Conservation (phyloP, 2,329 filamentous ascomycete genomes). For the Xylariomycetidae sp. region DNA sequence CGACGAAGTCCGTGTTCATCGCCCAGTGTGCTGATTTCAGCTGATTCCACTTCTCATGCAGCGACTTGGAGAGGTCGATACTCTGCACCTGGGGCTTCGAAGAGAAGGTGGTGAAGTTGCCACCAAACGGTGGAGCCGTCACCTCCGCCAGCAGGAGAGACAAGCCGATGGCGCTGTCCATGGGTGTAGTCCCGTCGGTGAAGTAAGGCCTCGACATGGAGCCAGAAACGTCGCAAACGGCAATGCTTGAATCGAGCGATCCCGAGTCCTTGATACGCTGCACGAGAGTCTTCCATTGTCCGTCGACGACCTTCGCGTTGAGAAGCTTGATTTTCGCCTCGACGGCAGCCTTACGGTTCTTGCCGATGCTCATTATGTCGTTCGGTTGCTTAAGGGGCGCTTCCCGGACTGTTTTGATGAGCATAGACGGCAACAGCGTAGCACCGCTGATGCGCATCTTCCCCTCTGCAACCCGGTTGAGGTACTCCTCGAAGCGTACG, state of each 20-base stretch:
- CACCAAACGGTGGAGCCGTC: constrained; percentile 47
- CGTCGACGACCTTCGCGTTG: constrained; percentile 35
- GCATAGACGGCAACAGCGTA: constrained; percentile 45
- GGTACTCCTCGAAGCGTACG: constrained; percentile 44
- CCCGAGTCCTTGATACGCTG: constrained; percentile 53
- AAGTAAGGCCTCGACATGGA: constrained; percentile 42
- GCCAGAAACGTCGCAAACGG: constrained; percentile 53
- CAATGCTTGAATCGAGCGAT: constrained; percentile 46
- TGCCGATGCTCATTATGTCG: no score
- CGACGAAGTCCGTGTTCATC: constrained; percentile 46
- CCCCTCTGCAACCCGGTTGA: constrained; percentile 43
- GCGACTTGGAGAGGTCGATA: constrained; percentile 31
- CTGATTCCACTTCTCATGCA: constrained; percentile 36
- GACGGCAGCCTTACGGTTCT: constrained; percentile 16
- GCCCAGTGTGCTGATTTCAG: constrained; percentile 33
- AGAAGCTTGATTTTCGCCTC: constrained; percentile 27
- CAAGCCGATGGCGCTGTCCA: constrained; percentile 52
- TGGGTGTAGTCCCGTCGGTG: constrained; percentile 40
- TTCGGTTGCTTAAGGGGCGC: no score
- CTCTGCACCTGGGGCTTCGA: constrained; percentile 33
- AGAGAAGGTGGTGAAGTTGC: constrained; percentile 52
- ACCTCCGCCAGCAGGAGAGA: constrained; percentile 52
- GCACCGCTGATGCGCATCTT: constrained; percentile 50
- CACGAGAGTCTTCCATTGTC: constrained; percentile 55
- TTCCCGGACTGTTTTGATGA: constrained; percentile 32